Evolutionary conservation across 495 filamentous ascomycete species (phyloP), one percentile per base, ranked within the genome.

Genomic region (Aspergillus ostianus): DNA sequence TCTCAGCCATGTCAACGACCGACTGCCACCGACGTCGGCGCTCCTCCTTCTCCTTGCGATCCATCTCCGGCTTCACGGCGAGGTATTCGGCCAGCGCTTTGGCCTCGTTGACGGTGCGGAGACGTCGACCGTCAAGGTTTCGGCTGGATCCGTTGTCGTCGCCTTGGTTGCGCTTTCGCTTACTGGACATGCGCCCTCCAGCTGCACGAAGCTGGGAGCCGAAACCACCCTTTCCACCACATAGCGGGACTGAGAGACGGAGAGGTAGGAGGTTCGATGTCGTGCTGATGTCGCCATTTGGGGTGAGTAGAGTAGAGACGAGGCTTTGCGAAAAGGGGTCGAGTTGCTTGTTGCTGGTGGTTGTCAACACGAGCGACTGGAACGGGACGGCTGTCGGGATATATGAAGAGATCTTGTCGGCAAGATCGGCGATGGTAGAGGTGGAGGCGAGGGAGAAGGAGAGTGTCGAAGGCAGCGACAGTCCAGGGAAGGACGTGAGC

Each of bases 1-100:
- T 82, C 67, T 97, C 93, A 1, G 92, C 87, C 53, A 86, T 77
- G 20, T 91, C 91, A 41, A 97, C 87, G 27, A 97, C 86, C 58
- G 90, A 82, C 71, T 93, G 84, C 90, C 92, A 96, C 49, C 91
- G 73, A 70, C 87, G 83, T 49, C 87, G 79, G 47, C 91, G 83
- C 71, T 88, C 88, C 68, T 95, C 92, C 59, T 92, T 91, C 69
- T 97, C 93, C 67, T 88, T 89, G 65, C 86, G 85, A 57, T 97
- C 94, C 92, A 97, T 96, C 57, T 97, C 94, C 0, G 95, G 94
- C 70, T 98, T 97, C 55, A 94, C 86, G 13, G 94, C 92, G 2
- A 98, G 82, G 69, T 96, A 98, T 70, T 98, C 93, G 0, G 95
- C 93, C 30, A 98, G 80, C 3, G 90, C 88, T 71, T 98, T 98